Evolutionary conservation across 1,284 basidiomycete genomes (phyloP).

Genomic region (Meira nashicola): DNA sequence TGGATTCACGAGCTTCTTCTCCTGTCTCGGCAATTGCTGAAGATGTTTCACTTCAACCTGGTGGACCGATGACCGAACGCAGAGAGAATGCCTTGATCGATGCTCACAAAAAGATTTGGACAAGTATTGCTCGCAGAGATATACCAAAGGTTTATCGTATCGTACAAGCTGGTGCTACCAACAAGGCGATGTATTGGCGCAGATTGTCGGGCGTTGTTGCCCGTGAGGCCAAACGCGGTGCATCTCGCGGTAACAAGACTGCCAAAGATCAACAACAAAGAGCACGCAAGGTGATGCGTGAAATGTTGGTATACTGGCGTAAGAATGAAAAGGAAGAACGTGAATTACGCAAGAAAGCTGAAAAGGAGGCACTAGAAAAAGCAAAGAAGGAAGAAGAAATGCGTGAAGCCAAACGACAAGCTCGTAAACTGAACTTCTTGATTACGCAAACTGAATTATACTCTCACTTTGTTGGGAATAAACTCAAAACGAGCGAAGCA

Average conservation of each 20-base stretch:
- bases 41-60: not conserved
- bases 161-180: conserved; percentile 43
- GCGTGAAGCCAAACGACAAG: conserved; percentile 88
- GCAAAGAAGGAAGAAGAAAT: conserved; percentile 91
- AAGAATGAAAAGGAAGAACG: conserved; percentile 91
- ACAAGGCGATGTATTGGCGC: conserved; percentile 62
- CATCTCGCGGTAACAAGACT: conserved; percentile 72
- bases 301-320: conserved; percentile 92
- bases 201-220: conserved; percentile 73
- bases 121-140: conserved; percentile 48
- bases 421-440: conserved; percentile 95
- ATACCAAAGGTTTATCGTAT: conserved; percentile 50
- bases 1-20: conserved; percentile 1
- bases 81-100: conserved; percentile 43
- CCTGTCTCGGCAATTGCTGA: not conserved
- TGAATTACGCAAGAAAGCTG: conserved; percentile 85
- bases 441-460: conserved; percentile 99
- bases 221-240: conserved; percentile 74
- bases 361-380: conserved; percentile 60
- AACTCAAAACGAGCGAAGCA: conserved; percentile 90
- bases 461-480: conserved; percentile 97
- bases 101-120: conserved; percentile 50
- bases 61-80: conserved; percentile 10
- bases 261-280: conserved; percentile 84
- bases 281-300: conserved; percentile 73